Conservation (phyloP, 345 rosid species). For the Aegle marmelos region DNA sequence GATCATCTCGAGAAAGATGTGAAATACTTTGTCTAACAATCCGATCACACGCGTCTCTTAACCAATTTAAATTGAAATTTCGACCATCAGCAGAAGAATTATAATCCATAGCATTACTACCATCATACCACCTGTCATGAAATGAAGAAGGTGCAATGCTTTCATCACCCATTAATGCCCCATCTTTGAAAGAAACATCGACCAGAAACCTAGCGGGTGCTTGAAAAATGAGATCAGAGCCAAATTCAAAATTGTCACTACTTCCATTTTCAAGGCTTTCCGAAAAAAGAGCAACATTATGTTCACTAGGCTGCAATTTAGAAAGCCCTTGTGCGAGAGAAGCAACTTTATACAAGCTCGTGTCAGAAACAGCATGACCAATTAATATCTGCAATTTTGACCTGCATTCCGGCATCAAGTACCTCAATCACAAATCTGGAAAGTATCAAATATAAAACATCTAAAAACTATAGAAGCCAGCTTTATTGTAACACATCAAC, state of each 20-base stretch:
- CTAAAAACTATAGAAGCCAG: background rate
- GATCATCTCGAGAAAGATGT: slow-evolving; percentile 81
- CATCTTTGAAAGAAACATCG: slow-evolving; percentile 55
- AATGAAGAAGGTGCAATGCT: slow-evolving; percentile 32
- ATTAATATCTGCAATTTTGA: slow-evolving; percentile 62
- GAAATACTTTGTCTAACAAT: slow-evolving; percentile 66
- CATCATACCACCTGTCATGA: slow-evolving; percentile 49
- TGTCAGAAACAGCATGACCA: slow-evolving; percentile 60
- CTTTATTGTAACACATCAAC: background rate
- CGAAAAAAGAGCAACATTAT: slow-evolving; percentile 23
- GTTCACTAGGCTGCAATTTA: slow-evolving; percentile 49
- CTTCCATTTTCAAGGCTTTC: slow-evolving; percentile 37
- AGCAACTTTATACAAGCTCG: slow-evolving; percentile 49
- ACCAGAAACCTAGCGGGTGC: slow-evolving; percentile 79
- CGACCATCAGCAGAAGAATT: slow-evolving; percentile 32
- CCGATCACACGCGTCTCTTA: slow-evolving; percentile 72
- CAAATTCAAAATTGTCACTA: slow-evolving; percentile 59
- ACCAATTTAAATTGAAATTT: slow-evolving; percentile 71
- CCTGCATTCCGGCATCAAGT: slow-evolving; percentile 42
- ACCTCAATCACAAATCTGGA: background rate
- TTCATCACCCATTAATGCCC: slow-evolving; percentile 43
- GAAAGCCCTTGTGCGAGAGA: slow-evolving; percentile 54
- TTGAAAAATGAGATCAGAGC: slow-evolving; percentile 69
- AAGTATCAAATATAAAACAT: background rate
- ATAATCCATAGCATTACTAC: slow-evolving; percentile 23